These are phyloP conservation scores for Arthrobotrys musiformis DNA, from an alignment of 2,329 filamentous ascomycete genomes.

Conservation along the genomic window DNA sequence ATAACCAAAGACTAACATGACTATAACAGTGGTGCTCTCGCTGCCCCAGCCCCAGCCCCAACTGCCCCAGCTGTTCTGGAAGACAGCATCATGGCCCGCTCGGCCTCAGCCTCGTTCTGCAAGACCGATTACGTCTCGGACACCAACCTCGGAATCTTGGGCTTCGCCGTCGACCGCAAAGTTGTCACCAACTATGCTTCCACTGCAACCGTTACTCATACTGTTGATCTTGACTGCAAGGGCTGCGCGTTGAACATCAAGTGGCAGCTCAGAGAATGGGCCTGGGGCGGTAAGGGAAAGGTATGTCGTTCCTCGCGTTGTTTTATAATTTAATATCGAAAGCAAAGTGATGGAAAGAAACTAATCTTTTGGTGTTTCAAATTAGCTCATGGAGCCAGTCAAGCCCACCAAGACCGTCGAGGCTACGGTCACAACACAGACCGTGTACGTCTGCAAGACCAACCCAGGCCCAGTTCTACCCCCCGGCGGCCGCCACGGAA, in stretches of 20 bases:
- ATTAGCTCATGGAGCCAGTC: neutral
- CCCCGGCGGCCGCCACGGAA: too few relatives aligned
- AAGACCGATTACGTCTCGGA: slow-evolving; percentile 3
- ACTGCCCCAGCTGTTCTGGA: neutral
- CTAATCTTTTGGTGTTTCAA: neutral
- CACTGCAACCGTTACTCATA: neutral
- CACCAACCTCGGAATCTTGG: neutral
- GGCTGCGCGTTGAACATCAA: slow-evolving; percentile 12
- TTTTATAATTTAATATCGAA: too few relatives aligned
- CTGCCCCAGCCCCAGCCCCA: slow-evolving; percentile 7
- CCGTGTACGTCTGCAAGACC: slow-evolving; percentile 20
- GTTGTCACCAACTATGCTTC: slow-evolving; percentile 12
- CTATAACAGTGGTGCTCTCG: neutral
- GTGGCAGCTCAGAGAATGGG: neutral
- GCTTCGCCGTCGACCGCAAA: neutral
- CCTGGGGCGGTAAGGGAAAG: too few relatives aligned
- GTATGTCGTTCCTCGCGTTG: too few relatives aligned
- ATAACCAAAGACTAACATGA: neutral
- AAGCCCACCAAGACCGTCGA: slow-evolving; percentile 23
- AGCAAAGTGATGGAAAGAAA: neutral
- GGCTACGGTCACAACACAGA: neutral
- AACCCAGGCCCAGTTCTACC: neutral
- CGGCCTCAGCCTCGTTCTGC: too few relatives aligned
- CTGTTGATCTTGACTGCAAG: slow-evolving; percentile 11
- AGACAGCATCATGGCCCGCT: neutral